Percentiles rank a stretch among this genome's conserved stretches.
Conservation (phyloP, 2,329 filamentous ascomycete genomes). For the Curvularia spicifera region DNA sequence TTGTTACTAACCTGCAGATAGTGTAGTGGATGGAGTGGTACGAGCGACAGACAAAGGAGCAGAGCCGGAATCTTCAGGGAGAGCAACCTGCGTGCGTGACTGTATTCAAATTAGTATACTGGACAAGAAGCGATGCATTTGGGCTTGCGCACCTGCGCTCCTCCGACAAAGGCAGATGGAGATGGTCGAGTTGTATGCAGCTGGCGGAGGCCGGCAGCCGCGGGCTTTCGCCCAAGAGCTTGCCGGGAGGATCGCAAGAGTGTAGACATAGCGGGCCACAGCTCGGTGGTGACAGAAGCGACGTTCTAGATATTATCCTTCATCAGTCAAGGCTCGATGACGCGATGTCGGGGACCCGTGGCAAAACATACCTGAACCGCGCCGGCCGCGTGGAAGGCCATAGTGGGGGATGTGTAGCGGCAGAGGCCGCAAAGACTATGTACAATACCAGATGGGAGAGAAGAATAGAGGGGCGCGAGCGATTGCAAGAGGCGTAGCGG, state of each 20-base stretch:
- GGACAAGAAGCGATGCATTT: background rate
- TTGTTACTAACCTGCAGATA: conserved; percentile 32
- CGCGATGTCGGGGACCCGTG: conserved; percentile 33
- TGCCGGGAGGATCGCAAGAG: conserved; percentile 47
- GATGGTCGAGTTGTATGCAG: conserved; percentile 22
- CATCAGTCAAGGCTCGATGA: conserved; percentile 29
- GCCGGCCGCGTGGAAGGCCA: conserved; percentile 60
- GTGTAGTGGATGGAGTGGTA: conserved; percentile 23
- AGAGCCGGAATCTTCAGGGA: conserved; percentile 12
- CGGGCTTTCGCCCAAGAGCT: conserved; percentile 31
- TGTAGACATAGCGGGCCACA: conserved; percentile 51
- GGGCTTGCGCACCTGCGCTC: conserved; percentile 6
- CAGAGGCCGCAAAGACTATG: conserved; percentile 36
- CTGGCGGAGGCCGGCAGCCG: conserved; percentile 31
- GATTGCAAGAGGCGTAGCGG: conserved; percentile 25
- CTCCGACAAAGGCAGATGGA: conserved; percentile 6
- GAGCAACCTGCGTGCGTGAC: conserved; percentile 16
- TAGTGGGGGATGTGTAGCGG: conserved; percentile 45
- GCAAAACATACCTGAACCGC: conserved; percentile 55
- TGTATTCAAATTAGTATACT: conserved; percentile 18
- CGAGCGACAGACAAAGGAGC: conserved; percentile 15
- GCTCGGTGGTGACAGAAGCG: conserved; percentile 45
- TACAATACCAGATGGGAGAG: conserved; percentile 26
- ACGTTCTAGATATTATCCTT: conserved; percentile 52
- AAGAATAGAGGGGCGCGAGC: conserved; percentile 30